These are phyloP conservation scores for Pholiota microspora DNA, from an alignment of 768 basidiomycete genomes.

Conservation along the genomic window DNA sequence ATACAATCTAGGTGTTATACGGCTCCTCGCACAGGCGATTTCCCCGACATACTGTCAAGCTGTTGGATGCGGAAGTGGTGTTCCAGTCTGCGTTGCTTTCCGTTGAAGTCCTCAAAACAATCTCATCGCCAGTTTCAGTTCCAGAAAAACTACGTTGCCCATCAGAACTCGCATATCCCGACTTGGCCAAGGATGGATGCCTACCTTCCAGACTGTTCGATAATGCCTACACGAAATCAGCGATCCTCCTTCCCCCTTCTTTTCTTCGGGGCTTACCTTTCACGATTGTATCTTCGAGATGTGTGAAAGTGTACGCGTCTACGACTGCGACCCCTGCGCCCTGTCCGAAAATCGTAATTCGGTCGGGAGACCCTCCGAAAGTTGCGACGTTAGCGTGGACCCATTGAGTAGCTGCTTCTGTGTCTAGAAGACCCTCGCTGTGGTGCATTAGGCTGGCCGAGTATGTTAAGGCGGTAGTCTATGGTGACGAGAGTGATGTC, in stretches of 20 bases:
- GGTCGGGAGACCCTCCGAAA: slow-evolving; percentile 39
- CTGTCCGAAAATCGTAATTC: slow-evolving; percentile 35
- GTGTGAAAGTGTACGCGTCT: slow-evolving; percentile 32
- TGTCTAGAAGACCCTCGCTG: slow-evolving; percentile 34
- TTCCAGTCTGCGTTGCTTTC: slow-evolving; percentile 27
- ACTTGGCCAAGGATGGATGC: too few species aligned
- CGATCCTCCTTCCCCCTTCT: neutral
- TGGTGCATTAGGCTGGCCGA: slow-evolving; percentile 37
- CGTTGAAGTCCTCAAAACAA: slow-evolving; percentile 5
- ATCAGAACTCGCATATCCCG: too few species aligned
- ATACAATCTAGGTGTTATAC: too few species aligned
- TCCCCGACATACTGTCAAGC: too few species aligned
- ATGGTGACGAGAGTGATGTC: slow-evolving; percentile 33
- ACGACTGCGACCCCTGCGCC: slow-evolving; percentile 32
- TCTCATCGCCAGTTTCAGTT: neutral
- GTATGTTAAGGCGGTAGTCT: slow-evolving; percentile 38
- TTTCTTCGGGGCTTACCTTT: slow-evolving; percentile 16
- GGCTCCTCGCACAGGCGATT: too few species aligned
- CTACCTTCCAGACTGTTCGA: slow-evolving; percentile 36
- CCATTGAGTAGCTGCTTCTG: slow-evolving; percentile 41
- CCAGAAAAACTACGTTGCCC: slow-evolving; percentile 12
- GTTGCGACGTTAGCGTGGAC: slow-evolving; percentile 42
- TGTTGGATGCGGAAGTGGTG: slow-evolving; percentile 26
- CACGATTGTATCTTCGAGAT: slow-evolving; percentile 32
- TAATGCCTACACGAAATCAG: slow-evolving; percentile 24